Evolutionary conservation across 495 filamentous ascomycete genomes (phyloP), one percentile per base, ranked within the genome.

Genomic region (Aspergillus conjunctus): DNA sequence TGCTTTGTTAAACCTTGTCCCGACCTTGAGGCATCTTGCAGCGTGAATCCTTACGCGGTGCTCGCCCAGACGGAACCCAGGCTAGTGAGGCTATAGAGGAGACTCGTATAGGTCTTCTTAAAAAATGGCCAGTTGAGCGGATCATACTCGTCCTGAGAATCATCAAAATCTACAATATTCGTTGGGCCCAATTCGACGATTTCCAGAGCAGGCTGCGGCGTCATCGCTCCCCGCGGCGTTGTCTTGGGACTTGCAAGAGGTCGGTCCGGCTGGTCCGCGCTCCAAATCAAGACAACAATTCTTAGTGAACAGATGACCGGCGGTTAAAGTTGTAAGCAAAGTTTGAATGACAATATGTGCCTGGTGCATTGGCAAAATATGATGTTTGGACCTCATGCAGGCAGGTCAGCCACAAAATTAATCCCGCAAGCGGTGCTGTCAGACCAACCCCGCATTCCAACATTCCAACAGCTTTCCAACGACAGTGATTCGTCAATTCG

Each of bases 71-170:
- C 48, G 1, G 48, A 51, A 12, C 48, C 48, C 48, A 51, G n/a
- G 48, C 48, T 51, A 51, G 48, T 51, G 48, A 51, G 48, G 26
- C 48, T 51, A 51, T 51, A 51, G 3, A 51, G 20, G 2, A 51
- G 22, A 15, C 48, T 26, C 8, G 48, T 51, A 15, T 51, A 31
- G 20, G 48, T 31, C 20, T 51, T 51, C n/a, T 51, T 51, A 10
- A 21, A 26, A 51, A 51, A 51, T 30, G 18, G 48, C 48, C 48
- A 51, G 48, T 51, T 51, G 20, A 51, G 48, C 11, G 48, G 18
- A 51, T 51, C 30, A 51, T 51, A 26, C 22, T 51, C 12, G 11
- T 51, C 48, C 30, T 51, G 21, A 2, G 18, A 3, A 18, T 51
- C 48, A 18, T 51, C 26, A 31, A 51, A 51, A 51, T 51, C 48